Percentiles rank a stretch among this genome's conserved stretches.
phyloP scores from a whole-genome alignment of 352 stramenopile species.

The Thalassiosira livingstoniorum region DNA sequence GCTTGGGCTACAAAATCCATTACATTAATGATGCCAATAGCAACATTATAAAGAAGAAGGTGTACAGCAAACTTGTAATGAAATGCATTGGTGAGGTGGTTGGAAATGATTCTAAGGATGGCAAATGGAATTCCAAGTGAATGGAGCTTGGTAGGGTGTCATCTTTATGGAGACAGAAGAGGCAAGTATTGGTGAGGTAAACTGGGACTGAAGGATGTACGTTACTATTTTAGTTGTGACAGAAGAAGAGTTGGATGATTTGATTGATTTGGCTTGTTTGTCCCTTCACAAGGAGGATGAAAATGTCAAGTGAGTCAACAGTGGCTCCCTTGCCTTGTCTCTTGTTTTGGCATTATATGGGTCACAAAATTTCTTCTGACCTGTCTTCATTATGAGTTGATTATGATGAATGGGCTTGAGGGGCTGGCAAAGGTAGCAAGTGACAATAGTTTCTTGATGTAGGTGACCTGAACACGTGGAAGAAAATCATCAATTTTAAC shows the following conservation, averaged over 20 bases:
- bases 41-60: not conserved
- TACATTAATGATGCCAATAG: not conserved
- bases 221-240: not conserved
- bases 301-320: too few relatives aligned
- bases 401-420: too few relatives aligned
- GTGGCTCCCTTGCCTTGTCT: too few relatives aligned
- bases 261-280: too few relatives aligned
- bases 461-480: too few relatives aligned
- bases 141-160: not conserved
- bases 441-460: too few relatives aligned
- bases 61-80: not conserved
- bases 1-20: not conserved
- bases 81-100: not conserved
- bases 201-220: not conserved
- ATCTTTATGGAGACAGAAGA: not conserved
- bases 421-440: too few relatives aligned
- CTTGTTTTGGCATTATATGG: not conserved
- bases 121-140: not conserved
- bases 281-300: too few relatives aligned
- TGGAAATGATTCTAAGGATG: not conserved
- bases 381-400: too few relatives aligned
- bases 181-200: not conserved
- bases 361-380: not conserved
- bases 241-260: not conserved
- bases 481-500: too few relatives aligned